A percentile compares a stretch with the other conserved stretches of the same genome.
Evolutionary conservation across 495 filamentous ascomycete genomes (phyloP).

Genomic region (Antarctomyces pellizariae): DNA sequence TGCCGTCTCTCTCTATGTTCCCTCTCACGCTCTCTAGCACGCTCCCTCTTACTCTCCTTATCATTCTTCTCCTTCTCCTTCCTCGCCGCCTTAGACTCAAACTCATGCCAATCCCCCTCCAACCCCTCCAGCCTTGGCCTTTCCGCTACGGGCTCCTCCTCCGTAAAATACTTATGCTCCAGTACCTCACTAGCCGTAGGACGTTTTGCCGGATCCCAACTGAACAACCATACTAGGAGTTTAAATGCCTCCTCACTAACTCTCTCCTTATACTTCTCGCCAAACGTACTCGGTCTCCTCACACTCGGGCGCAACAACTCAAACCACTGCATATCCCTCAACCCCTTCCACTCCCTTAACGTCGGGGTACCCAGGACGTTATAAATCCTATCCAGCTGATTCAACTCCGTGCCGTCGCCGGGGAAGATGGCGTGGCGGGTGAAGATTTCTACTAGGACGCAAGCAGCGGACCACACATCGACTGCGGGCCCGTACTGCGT

Average conservation of each 20-base stretch:
- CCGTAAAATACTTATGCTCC: conserved; percentile 69
- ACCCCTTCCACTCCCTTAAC: conserved; percentile 58
- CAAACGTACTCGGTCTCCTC: conserved; percentile 54
- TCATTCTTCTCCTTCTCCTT: conserved; percentile 70
- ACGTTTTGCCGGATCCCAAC: conserved; percentile 65
- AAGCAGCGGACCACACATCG: conserved; percentile 95
- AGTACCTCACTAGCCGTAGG: conserved; percentile 73
- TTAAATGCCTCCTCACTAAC: conserved; percentile 63
- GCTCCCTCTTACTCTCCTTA: no score
- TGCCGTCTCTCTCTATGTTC: no score
- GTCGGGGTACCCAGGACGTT: conserved; percentile 80
- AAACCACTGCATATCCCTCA: conserved; percentile 90
- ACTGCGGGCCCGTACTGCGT: conserved; percentile 87
- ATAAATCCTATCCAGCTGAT: conserved; percentile 90
- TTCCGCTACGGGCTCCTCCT: conserved; percentile 42
- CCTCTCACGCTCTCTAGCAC: no score
- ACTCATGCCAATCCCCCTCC: conserved; percentile 96
- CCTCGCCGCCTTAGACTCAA: conserved; percentile 86
- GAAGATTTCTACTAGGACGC: conserved; percentile 93
- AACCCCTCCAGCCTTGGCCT: conserved; percentile 48
- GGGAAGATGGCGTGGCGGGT: conserved; percentile 88
- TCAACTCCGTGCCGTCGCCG: conserved; percentile 83
- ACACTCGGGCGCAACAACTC: conserved; percentile 62
- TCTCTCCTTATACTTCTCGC: conserved; percentile 51
- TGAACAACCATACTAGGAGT: conserved; percentile 57